Percentiles rank a stretch among this genome's conserved stretches.
These are phyloP conservation scores for Phylloporus sp. DNA, from an alignment of 768 basidiomycete genomes.

Conservation along the genomic window DNA sequence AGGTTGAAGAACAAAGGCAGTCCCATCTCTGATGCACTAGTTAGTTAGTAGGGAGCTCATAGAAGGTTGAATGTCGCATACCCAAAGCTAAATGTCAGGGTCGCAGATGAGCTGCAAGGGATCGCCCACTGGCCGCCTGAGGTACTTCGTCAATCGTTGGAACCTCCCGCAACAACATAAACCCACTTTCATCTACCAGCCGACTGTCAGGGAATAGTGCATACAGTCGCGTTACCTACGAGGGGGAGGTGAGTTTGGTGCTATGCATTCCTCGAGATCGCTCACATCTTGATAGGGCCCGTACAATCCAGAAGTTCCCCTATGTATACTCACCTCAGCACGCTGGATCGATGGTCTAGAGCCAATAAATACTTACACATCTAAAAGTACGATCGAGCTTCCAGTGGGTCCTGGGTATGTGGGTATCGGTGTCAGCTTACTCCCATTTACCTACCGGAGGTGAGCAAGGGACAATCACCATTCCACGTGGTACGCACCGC, in stretches of 20 bases:
- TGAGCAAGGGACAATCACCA: slow-evolving; percentile 1
- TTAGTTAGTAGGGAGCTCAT: neutral
- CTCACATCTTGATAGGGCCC: slow-evolving; percentile 76
- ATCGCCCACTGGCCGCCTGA: slow-evolving; percentile 69
- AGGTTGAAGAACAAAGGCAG: slow-evolving; percentile 58
- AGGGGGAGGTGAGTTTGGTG: slow-evolving; percentile 1
- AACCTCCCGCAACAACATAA: neutral
- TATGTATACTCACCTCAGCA: slow-evolving; percentile 25
- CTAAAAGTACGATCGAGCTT: slow-evolving; percentile 66
- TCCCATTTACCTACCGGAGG: slow-evolving; percentile 49
- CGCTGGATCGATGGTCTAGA: neutral
- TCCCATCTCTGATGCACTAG: slow-evolving; percentile 18
- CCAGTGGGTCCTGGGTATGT: slow-evolving; percentile 56
- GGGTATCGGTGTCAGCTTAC: slow-evolving; percentile 46
- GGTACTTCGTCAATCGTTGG: neutral
- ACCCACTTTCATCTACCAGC: slow-evolving; percentile 57
- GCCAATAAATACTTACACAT: slow-evolving; percentile 51
- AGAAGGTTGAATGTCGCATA: slow-evolving; percentile 26
- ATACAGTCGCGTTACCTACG: slow-evolving; percentile 64
- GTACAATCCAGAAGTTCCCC: slow-evolving; percentile 66
- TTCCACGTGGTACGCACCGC: slow-evolving; percentile 34
- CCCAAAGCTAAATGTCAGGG: slow-evolving; percentile 69
- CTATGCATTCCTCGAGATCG: neutral
- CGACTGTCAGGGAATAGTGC: slow-evolving; percentile 56
- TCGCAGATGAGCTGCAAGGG: slow-evolving; percentile 58